Base-by-base conservation (phyloP, 169 alveolate species). In the Condylostoma magnum region DNA sequence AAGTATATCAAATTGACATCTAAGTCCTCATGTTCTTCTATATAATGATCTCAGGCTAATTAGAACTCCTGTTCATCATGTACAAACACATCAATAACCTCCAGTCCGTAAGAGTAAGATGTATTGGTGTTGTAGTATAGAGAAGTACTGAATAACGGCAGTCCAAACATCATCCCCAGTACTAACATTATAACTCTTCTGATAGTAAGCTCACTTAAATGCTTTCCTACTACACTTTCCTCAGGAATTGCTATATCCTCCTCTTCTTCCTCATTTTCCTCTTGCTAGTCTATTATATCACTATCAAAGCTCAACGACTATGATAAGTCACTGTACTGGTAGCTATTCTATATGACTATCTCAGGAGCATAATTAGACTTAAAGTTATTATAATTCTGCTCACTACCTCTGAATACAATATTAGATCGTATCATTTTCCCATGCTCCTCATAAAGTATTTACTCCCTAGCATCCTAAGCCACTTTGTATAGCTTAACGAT, bases 141-240 rank as follows among this genome's bases (percentile, higher is more conserved):
- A 28, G 80, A 67, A 20, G 58, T 33, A 60, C 82, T 56, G 70
- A 90, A 83, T 38, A 90, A 44, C 28, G 92, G 90, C 22, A 86
- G 73, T 31, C 88, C 72, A 18, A 89, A 55, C 57, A 92, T 60
- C 81, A 88, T 86, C 34, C 82, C 83, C 20, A 92, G 77, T 8
- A 89, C 87, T 5, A 92, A 67, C 6, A 85, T 57, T 28, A 92
- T 92, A 46, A 92, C 95, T 73, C 92, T 87, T 74, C 90, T 84
- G 33, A 94, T 91, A 6, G 95, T 92, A 25, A 83, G 53, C 52
- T 94, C 96, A 0, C 94, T 77, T 2, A 94, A 77, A 34, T 90
- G 63, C 71, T 87, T 85, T 6, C 97, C 97, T 4, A 93, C 95
- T 34, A 83, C 71, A 67, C 92, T 69, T 68, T 88, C 92, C 48